These are phyloP conservation scores for Plenodomus tracheiphilus DNA, from an alignment of 2,329 filamentous ascomycete genomes.

Conservation along the genomic window DNA sequence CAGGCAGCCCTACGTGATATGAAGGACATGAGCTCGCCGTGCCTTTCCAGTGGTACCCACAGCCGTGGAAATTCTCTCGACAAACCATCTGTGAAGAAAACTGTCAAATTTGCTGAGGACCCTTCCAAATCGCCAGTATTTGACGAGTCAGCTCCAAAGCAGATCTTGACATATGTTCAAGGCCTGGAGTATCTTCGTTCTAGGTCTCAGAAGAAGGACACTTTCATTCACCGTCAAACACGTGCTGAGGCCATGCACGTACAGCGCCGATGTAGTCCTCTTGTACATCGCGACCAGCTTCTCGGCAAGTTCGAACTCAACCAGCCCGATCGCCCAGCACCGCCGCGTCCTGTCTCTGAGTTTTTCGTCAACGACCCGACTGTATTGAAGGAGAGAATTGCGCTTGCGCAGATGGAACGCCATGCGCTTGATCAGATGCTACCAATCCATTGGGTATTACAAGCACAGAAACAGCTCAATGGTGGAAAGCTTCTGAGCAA, in stretches of 20 bases:
- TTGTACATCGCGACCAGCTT: constrained; percentile 77
- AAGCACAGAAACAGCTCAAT: constrained; percentile 63
- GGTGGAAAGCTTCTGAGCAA: constrained; percentile 62
- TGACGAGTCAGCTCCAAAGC: constrained; percentile 32
- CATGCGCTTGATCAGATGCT: constrained; percentile 75
- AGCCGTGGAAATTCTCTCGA: constrained; percentile 41
- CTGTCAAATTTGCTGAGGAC: constrained; percentile 68
- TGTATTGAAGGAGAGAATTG: constrained; percentile 62
- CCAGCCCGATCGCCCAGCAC: constrained; percentile 47
- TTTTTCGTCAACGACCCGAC: constrained; percentile 58
- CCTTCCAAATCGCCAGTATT: constrained; percentile 26
- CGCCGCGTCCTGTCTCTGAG: constrained; percentile 50
- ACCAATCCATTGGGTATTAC: constrained; percentile 63
- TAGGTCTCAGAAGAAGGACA: constrained; percentile 68
- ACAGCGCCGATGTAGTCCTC: constrained; percentile 72
- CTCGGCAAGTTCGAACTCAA: constrained; percentile 82
- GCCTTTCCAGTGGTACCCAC: constrained; percentile 31
- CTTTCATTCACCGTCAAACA: constrained; percentile 80
- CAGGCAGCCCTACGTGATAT: constrained; percentile 66
- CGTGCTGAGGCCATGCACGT: constrained; percentile 89
- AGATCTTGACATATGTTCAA: constrained; percentile 81
- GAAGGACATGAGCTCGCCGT: constrained; percentile 51
- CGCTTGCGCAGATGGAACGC: constrained; percentile 70
- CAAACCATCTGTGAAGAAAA: constrained; percentile 64
- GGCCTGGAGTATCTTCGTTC: constrained; percentile 78